These are phyloP conservation scores for Carex scoparia DNA, from an alignment of 176 grass and related monocot genomes.

Conservation along the genomic window DNA sequence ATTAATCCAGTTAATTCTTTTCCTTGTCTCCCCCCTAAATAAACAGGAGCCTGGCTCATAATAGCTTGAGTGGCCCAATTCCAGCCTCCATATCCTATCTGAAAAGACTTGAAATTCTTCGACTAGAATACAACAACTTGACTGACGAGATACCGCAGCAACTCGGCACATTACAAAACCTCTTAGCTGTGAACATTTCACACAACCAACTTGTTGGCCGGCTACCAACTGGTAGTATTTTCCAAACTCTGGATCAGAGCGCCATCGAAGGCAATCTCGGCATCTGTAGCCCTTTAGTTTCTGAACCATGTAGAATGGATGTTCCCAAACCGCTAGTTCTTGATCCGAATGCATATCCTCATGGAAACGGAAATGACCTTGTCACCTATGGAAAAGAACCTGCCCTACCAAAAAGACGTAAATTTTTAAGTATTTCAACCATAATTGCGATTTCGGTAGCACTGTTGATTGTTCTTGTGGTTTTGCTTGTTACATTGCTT, in stretches of 20 bases:
- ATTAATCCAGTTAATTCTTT: not conserved
- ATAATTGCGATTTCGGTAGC: slow-evolving; percentile 84
- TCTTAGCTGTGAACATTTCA: slow-evolving; percentile 82
- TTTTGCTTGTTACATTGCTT: slow-evolving; percentile 59
- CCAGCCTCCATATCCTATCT: slow-evolving; percentile 50
- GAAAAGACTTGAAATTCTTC: slow-evolving; percentile 82
- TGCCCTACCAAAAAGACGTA: slow-evolving; percentile 24
- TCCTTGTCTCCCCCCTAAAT: not conserved
- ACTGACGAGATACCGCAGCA: slow-evolving; percentile 87
- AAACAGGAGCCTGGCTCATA: slow-evolving; percentile 78
- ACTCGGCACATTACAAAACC: slow-evolving; percentile 57
- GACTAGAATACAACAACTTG: slow-evolving; percentile 72
- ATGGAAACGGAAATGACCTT: slow-evolving; percentile 30
- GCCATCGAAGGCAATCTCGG: slow-evolving; percentile 85
- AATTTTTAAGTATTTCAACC: slow-evolving; percentile 68
- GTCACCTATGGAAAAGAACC: slow-evolving; percentile 1
- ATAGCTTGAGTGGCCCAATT: slow-evolving; percentile 59
- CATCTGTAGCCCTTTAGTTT: slow-evolving; percentile 72
- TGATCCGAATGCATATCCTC: slow-evolving; percentile 66
- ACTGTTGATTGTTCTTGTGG: slow-evolving; percentile 45
- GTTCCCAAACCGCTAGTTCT: slow-evolving; percentile 89
- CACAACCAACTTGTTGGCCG: slow-evolving; percentile 79
- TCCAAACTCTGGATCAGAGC: slow-evolving; percentile 82
- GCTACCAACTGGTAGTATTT: slow-evolving; percentile 61
- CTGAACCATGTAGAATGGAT: slow-evolving; percentile 78